Evolutionary conservation across 306 rosid genomes (phyloP).

Genomic region (Biancaea sappan): DNA sequence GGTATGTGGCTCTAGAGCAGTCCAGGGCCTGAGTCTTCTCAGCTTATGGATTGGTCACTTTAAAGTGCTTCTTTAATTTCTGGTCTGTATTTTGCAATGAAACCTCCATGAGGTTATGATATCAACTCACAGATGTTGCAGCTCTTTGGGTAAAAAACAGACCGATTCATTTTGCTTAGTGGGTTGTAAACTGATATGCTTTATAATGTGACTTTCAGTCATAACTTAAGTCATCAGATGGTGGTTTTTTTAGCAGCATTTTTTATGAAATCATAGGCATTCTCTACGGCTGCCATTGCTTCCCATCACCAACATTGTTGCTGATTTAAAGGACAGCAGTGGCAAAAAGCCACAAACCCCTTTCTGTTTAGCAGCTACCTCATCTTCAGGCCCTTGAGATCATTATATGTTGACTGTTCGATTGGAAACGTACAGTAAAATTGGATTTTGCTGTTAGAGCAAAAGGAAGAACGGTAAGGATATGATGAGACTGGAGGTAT

Average conservation of each 20-base stretch:
- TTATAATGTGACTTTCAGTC: background rate
- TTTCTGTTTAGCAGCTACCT: background rate
- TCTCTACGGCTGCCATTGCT: background rate
- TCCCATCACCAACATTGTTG: constrained; percentile 1
- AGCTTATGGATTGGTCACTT: constrained; percentile 67
- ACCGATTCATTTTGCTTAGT: background rate
- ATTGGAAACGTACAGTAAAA: background rate
- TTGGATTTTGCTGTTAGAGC: background rate
- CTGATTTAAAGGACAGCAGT: background rate
- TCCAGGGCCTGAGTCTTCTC: constrained; percentile 50
- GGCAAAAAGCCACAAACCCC: background rate
- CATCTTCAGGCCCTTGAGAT: no score
- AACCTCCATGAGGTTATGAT: background rate
- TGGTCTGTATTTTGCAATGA: background rate
- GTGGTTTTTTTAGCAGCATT: background rate
- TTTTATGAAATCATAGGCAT: background rate
- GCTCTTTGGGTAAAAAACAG: background rate
- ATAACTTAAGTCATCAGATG: background rate
- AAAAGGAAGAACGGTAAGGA: no score
- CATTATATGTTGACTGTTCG: background rate
- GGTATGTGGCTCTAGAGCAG: constrained; percentile 63
- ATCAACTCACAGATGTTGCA: background rate
- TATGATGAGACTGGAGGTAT: no score
- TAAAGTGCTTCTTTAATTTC: constrained; percentile 38
- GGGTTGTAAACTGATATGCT: background rate